phyloP scores from a whole-genome alignment of 176 grass and related monocot species.

The Chrysopogon serrulatus region DNA sequence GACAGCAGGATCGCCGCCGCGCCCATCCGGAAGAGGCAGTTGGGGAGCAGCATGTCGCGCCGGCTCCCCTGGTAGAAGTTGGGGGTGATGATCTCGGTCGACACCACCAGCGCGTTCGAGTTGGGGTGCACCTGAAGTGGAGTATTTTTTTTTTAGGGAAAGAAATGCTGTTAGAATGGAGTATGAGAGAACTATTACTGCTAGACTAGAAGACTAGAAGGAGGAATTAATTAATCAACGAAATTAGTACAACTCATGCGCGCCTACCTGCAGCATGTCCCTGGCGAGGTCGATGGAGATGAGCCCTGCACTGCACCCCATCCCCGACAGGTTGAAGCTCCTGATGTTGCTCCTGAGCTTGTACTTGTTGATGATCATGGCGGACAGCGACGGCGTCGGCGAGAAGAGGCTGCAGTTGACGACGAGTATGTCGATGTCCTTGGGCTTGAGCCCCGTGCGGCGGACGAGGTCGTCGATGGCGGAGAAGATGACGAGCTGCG shows the following conservation, averaged over 20 bases:
- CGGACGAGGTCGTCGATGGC: slow-evolving; percentile 82
- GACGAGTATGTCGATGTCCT: slow-evolving; percentile 89
- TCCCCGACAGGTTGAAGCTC: slow-evolving; percentile 93
- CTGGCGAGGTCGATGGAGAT: slow-evolving; percentile 82
- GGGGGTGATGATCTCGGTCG: slow-evolving; percentile 90
- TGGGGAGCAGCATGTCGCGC: slow-evolving; percentile 77
- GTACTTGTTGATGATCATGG: slow-evolving; percentile 97
- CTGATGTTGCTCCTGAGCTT: slow-evolving; percentile 83
- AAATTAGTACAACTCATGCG: too few species aligned
- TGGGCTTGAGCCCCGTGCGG: slow-evolving; percentile 59
- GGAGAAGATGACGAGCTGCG: slow-evolving; percentile 86
- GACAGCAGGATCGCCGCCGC: slow-evolving; percentile 87
- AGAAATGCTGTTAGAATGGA: too few species aligned
- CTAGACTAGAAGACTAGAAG: too few species aligned
- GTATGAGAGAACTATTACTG: too few species aligned
- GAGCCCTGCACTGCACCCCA: slow-evolving; percentile 88
- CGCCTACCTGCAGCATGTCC: slow-evolving; percentile 86
- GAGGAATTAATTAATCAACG: too few species aligned
- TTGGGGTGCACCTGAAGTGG: slow-evolving; percentile 79
- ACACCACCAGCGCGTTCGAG: slow-evolving; percentile 84
- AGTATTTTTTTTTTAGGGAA: too few species aligned
- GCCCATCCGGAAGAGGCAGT: slow-evolving; percentile 94
- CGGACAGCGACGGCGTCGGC: slow-evolving; percentile 75
- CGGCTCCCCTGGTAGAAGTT: slow-evolving; percentile 77
- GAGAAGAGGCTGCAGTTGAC: slow-evolving; percentile 96